Percentiles rank a stretch among this genome's conserved stretches.
These are phyloP conservation scores for Lactuca sativa DNA, from an alignment of 129 eudicot genomes.

Conservation along the genomic window DNA sequence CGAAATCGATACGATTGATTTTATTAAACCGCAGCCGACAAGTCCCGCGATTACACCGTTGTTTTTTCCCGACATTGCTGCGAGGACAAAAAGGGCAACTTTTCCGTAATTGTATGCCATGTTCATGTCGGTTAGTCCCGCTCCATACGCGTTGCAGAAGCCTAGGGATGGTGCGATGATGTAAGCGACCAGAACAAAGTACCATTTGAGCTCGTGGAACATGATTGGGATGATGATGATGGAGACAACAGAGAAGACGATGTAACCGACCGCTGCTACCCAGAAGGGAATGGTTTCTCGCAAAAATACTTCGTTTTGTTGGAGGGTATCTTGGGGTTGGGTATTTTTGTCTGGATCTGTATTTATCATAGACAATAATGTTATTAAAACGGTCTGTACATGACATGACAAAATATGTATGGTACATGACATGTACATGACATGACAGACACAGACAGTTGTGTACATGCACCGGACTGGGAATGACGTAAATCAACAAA, in stretches of 20 bases:
- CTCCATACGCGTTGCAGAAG: slow-evolving; percentile 91
- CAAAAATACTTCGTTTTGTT: slow-evolving; percentile 62
- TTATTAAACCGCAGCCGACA: slow-evolving; percentile 76
- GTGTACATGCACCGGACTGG: no score
- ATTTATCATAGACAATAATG: slow-evolving; percentile 6
- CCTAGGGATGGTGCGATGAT: slow-evolving; percentile 70
- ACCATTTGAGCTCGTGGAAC: slow-evolving; percentile 86
- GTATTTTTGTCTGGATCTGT: slow-evolving; percentile 42
- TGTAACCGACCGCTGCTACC: slow-evolving; percentile 72
- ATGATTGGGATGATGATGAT: slow-evolving; percentile 69
- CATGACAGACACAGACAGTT: no score
- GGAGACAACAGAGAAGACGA: slow-evolving; percentile 59
- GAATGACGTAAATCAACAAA: no score
- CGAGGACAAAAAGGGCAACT: slow-evolving; percentile 76
- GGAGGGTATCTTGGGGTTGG: slow-evolving; percentile 42
- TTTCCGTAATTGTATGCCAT: slow-evolving; percentile 94
- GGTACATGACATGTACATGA: no score
- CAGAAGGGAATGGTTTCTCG: slow-evolving; percentile 76
- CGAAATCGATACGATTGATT: slow-evolving; percentile 78
- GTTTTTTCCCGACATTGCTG: slow-evolving; percentile 56
- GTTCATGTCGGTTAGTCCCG: slow-evolving; percentile 93
- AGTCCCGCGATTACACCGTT: slow-evolving; percentile 86
- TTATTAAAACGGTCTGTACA: background rate
- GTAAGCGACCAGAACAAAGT: slow-evolving; percentile 68
- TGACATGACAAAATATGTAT: background rate